A percentile compares a stretch with the other conserved stretches of the same genome.
Evolutionary conservation across 2,329 filamentous ascomycete genomes (phyloP).

Genomic region (Monosporascus sp.): DNA sequence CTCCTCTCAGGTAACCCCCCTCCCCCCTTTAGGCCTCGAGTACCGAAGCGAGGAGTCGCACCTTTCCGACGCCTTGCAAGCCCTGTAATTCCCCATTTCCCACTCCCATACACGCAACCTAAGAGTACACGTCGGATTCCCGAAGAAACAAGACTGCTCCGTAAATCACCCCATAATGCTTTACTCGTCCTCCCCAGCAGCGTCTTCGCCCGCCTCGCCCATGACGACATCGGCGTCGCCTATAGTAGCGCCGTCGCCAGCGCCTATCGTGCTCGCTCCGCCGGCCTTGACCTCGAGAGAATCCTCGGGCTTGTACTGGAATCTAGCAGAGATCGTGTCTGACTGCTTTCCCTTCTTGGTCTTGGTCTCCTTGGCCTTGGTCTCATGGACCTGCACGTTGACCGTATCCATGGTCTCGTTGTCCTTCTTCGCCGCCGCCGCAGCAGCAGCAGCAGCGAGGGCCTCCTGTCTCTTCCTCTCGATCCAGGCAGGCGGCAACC

Average conservation of each 20-base stretch:
- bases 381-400: constrained; percentile 33
- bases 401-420: constrained; percentile 26
- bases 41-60: background rate
- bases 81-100: background rate
- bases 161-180: background rate
- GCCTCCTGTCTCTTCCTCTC: constrained; percentile 22
- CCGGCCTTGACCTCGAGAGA: constrained; percentile 1
- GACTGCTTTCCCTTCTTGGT: constrained; percentile 18
- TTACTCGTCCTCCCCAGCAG: constrained; percentile 8
- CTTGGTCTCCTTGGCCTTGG: constrained; percentile 25
- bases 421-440: constrained; percentile 15
- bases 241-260: background rate
- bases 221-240: constrained; percentile 8
- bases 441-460: background rate
- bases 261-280: background rate
- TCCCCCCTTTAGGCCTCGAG: background rate
- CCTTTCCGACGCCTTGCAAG: background rate
- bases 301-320: constrained; percentile 11
- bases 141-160: background rate
- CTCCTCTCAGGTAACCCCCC: background rate
- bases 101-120: too few species aligned
- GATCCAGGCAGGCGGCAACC: constrained; percentile 54
- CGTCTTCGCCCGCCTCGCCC: constrained; percentile 9
- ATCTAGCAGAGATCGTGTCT: constrained; percentile 14
- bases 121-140: background rate